Evolutionary conservation across 1,139 yeast genomes (phyloP).

Genomic region (Protomyces lactucae-debilis): DNA sequence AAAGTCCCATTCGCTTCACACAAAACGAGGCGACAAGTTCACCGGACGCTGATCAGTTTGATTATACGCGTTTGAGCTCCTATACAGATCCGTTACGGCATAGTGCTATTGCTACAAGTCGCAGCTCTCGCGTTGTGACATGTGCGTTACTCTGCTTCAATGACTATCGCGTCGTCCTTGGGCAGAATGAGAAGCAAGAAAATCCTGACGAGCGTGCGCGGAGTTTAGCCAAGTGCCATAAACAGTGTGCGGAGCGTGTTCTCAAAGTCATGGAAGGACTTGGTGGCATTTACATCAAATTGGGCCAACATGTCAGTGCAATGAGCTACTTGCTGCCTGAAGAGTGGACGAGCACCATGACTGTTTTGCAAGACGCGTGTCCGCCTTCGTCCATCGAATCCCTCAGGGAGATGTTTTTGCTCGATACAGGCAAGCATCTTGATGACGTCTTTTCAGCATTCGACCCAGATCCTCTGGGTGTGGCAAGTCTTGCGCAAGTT

Average conservation of each 20-base stretch:
- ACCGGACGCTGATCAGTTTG: not conserved
- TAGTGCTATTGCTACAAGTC: slow-evolving; percentile 22
- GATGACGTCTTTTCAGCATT: slow-evolving; percentile 66
- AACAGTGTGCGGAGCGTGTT: slow-evolving; percentile 72
- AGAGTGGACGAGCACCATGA: slow-evolving; percentile 95
- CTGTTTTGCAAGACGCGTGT: slow-evolving; percentile 85
- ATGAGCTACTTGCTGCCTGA: slow-evolving; percentile 81
- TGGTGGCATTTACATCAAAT: slow-evolving; percentile 88
- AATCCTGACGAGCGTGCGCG: slow-evolving; percentile 47
- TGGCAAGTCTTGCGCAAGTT: slow-evolving; percentile 94
- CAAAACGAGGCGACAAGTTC: not conserved
- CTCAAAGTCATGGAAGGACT: slow-evolving; percentile 72
- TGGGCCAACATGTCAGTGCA: slow-evolving; percentile 92
- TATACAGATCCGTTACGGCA: slow-evolving; percentile 22
- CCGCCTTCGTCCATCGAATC: slow-evolving; percentile 74
- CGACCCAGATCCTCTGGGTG: slow-evolving; percentile 76
- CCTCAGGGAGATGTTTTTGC: slow-evolving; percentile 57
- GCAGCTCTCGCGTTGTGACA: slow-evolving; percentile 18
- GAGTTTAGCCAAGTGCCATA: slow-evolving; percentile 62
- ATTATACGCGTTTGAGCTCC: slow-evolving; percentile 3
- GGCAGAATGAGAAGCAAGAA: slow-evolving; percentile 36
- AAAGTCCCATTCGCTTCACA: not conserved
- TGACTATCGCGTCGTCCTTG: slow-evolving; percentile 56
- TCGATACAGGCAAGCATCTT: slow-evolving; percentile 57
- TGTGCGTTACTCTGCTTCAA: slow-evolving; percentile 26